phyloP scores from a whole-genome alignment of 306 rosid genomes.

The Carpinus fangiana region DNA sequence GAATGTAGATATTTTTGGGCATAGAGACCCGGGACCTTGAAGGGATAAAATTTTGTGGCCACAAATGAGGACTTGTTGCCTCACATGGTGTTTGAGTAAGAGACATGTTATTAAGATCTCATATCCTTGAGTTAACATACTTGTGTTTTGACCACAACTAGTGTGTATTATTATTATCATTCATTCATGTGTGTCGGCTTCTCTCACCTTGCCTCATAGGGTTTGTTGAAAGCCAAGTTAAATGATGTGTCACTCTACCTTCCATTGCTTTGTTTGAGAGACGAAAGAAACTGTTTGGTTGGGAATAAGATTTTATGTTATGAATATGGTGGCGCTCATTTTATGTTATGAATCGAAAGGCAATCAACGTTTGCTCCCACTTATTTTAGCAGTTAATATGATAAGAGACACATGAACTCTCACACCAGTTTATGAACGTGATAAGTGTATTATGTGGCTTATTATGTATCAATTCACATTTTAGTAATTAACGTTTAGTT shows the following conservation, averaged over 20 bases:
- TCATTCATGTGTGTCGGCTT: slow-evolving; percentile 18
- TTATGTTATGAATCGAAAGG: no score
- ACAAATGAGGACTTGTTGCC: slow-evolving; percentile 31
- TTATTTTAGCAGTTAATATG: no score
- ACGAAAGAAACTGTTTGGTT: no score
- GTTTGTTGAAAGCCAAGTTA: slow-evolving; percentile 1
- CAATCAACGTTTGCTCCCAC: no score
- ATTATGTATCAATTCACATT: no score
- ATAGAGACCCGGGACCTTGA: neutral
- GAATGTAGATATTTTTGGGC: slow-evolving; percentile 30
- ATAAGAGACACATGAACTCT: no score
- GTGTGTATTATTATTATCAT: neutral
- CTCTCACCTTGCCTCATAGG: slow-evolving; percentile 23
- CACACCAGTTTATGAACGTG: no score
- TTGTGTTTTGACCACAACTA: neutral
- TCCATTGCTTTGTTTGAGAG: slow-evolving; percentile 8
- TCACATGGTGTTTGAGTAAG: slow-evolving; percentile 46
- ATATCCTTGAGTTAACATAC: neutral
- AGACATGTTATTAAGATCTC: slow-evolving; percentile 15
- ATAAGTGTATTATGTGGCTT: no score
- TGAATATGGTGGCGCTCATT: no score
- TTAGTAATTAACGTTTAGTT: no score
- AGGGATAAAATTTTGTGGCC: slow-evolving; percentile 27
- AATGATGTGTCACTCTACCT: slow-evolving; percentile 23
- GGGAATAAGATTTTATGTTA: no score